phyloP scores from a whole-genome alignment of 2,329 filamentous ascomycete genomes.

The Hypoxylon sp. region DNA sequence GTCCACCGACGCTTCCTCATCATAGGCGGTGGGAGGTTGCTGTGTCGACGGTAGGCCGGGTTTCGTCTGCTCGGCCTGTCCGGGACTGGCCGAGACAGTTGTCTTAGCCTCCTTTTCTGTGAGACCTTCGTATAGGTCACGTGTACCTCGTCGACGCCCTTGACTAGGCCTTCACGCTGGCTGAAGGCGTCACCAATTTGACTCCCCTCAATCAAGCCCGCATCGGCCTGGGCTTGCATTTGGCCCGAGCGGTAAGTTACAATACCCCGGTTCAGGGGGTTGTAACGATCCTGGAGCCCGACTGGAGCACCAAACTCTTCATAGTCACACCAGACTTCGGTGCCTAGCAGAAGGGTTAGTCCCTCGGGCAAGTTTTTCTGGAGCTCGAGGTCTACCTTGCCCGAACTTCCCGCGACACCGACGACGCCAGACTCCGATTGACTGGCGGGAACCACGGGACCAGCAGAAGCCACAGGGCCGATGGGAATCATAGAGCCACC shows the following conservation, averaged over 20 bases:
- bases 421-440: neutral
- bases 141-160: neutral
- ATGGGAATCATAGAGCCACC: neutral
- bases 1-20: neutral
- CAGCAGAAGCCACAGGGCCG: neutral
- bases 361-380: neutral
- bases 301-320: neutral
- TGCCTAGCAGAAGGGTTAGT: neutral
- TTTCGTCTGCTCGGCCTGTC: no score
- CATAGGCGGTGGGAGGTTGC: no score
- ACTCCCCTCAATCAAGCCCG: neutral
- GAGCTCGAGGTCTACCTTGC: neutral
- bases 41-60: no score
- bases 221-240: neutral
- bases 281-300: neutral
- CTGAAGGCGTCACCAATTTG: neutral
- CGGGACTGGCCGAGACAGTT: neutral
- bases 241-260: neutral
- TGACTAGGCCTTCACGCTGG: neutral
- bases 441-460: neutral
- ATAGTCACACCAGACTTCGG: neutral
- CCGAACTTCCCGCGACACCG: neutral
- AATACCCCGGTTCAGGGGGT: neutral
- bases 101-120: neutral
- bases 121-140: neutral